phyloP scores from a whole-genome alignment of 2,329 filamentous ascomycete species.

The Talaromyces albobiverticillius region DNA sequence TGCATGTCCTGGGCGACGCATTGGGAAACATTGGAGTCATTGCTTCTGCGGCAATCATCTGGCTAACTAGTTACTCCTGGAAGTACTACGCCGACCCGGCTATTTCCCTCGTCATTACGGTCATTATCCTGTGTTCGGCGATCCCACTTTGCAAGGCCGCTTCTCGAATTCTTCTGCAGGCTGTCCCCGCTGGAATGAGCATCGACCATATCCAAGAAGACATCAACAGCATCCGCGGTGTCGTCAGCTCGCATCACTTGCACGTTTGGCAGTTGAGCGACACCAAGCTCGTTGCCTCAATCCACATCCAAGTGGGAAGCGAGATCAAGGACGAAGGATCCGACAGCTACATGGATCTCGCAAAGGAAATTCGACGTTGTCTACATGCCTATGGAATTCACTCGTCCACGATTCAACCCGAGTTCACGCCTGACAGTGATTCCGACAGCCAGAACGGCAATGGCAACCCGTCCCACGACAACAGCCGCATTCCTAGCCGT shows the following conservation, averaged over 20 bases:
- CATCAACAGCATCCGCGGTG: constrained; percentile 78
- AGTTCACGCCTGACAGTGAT: constrained; percentile 55
- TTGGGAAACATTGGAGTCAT: constrained; percentile 50
- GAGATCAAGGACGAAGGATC: constrained; percentile 78
- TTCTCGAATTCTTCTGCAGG: constrained; percentile 83
- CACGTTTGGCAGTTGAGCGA: constrained; percentile 98
- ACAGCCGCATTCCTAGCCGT: constrained; percentile 26
- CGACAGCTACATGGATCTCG: constrained; percentile 84
- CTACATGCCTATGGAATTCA: constrained; percentile 96
- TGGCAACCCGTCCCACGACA: background rate
- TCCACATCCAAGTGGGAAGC: constrained; percentile 91
- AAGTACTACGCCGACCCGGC: constrained; percentile 86
- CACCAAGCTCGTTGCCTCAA: constrained; percentile 86
- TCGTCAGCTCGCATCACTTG: constrained; percentile 89
- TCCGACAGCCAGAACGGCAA: constrained; percentile 21
- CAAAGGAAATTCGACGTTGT: constrained; percentile 77
- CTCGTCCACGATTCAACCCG: constrained; percentile 94
- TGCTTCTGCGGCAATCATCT: constrained; percentile 76
- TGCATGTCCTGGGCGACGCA: constrained; percentile 56
- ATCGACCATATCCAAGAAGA: constrained; percentile 90
- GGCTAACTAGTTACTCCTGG: constrained; percentile 78
- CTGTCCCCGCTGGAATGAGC: constrained; percentile 82
- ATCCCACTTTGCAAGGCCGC: constrained; percentile 52
- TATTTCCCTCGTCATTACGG: constrained; percentile 90
- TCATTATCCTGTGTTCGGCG: constrained; percentile 60